Percentiles rank a stretch among this genome's conserved stretches.
Evolutionary conservation across 1,284 basidiomycete genomes (phyloP).

Genomic region (Earliella scabrosa): DNA sequence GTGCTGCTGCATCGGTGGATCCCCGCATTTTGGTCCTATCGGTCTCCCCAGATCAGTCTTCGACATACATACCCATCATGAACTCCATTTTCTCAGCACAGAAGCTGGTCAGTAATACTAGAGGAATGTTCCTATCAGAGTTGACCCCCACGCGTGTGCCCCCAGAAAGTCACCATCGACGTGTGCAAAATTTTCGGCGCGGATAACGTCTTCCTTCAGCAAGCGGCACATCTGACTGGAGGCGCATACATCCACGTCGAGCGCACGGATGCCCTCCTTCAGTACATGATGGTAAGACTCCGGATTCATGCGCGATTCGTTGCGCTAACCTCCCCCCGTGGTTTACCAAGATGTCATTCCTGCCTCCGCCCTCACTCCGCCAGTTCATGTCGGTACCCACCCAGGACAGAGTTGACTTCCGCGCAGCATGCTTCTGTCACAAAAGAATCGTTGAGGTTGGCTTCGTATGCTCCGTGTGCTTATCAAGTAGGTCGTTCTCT

Average conservation of each 20-base stretch:
- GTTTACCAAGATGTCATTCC: conserved; percentile 79
- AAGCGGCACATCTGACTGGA: conserved; percentile 94
- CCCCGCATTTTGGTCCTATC: conserved; percentile 91
- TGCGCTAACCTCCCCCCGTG: background rate
- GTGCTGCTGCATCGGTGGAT: conserved; percentile 58
- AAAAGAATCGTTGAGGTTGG: conserved; percentile 96
- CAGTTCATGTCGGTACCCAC: conserved; percentile 84
- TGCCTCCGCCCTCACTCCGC: conserved; percentile 83
- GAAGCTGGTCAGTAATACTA: conserved; percentile 71
- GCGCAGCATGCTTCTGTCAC: conserved; percentile 99
- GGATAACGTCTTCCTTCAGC: conserved; percentile 96
- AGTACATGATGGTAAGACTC: conserved; percentile 80
- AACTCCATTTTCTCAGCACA: conserved; percentile 99
- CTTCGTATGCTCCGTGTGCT: conserved; percentile 96
- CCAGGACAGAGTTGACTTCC: conserved; percentile 94
- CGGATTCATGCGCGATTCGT: background rate
- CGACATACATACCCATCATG: conserved; percentile 97
- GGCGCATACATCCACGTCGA: conserved; percentile 91
- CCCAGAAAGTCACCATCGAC: conserved; percentile 94
- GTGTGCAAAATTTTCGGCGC: conserved; percentile 92
- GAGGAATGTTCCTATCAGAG: background rate
- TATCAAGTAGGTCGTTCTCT: conserved; percentile 72
- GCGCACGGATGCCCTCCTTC: conserved; percentile 81
- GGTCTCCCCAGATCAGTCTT: conserved; percentile 87
- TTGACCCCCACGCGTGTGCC: background rate